A percentile compares a stretch with the other conserved stretches of the same genome.
Evolutionary conservation across 805 yeast species (phyloP).

Genomic region (Naumovozyma baii): DNA sequence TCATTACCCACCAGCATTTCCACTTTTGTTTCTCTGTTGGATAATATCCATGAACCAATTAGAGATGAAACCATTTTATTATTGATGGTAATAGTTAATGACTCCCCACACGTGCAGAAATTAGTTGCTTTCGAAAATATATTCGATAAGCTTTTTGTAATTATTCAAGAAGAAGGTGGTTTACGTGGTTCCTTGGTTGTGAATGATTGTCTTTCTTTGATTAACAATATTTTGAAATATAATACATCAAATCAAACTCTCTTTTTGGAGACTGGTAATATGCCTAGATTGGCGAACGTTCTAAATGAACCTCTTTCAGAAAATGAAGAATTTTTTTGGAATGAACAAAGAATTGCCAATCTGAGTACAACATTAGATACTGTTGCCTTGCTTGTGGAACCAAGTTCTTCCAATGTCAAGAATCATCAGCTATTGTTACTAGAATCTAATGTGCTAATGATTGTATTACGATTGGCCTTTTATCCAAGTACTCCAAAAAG

Average conservation of each 20-base stretch:
- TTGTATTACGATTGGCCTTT: constrained; percentile 62
- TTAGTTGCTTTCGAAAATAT: constrained; percentile 91
- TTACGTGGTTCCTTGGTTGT: constrained; percentile 82
- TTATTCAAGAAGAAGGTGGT: constrained; percentile 82
- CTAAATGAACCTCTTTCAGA: constrained; percentile 51
- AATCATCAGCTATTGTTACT: constrained; percentile 53
- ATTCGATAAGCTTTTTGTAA: constrained; percentile 70
- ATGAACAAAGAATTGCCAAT: constrained; percentile 63
- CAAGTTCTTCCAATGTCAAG: constrained; percentile 57
- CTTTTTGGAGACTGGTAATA: constrained; percentile 77
- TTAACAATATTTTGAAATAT: constrained; percentile 63
- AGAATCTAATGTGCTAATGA: constrained; percentile 52
- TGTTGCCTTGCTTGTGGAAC: constrained; percentile 58
- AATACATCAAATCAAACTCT: constrained; percentile 85
- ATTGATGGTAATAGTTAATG: constrained; percentile 72
- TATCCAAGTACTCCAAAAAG: constrained; percentile 52
- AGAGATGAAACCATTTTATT: constrained; percentile 80
- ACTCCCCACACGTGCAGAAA: constrained; percentile 80
- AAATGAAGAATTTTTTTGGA: constrained; percentile 51
- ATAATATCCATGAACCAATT: constrained; percentile 69
- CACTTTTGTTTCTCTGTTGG: constrained; percentile 51
- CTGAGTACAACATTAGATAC: constrained; percentile 61
- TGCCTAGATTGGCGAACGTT: constrained; percentile 52
- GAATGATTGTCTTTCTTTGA: constrained; percentile 74
- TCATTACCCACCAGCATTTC: constrained; percentile 74